Base-by-base conservation (phyloP, 148 eudicot genomes). In the Linanthus parryae region DNA sequence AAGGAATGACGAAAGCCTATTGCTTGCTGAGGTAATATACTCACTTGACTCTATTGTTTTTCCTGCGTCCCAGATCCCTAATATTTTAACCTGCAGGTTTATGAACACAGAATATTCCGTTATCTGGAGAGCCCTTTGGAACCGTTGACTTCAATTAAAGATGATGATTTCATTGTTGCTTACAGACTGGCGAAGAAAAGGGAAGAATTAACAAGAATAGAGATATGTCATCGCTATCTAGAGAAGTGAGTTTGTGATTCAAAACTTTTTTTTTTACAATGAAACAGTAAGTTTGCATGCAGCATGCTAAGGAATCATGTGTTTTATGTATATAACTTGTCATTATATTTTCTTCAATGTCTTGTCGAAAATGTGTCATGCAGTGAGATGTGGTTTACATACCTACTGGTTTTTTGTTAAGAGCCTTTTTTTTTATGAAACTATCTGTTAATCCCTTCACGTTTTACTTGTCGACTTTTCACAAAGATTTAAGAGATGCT, bases 81-180 rank as follows among this genome's bases (percentile, higher is more conserved):
- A 28, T 11, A 8, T 40, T 17, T 64, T 62, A 22, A 43, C 30
- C 59, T 64, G 33, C 77, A 92, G 99, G 96, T 88, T 44, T 82
- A 82, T 57, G 75, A 78, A 22, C 80, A 80, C 65, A 62, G 68
- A 44, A 72, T 88, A 52, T 84, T 61, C 49, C 79, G 76, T 33
- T 82, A 75, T 68, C 58, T 94, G 35, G 96, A 84, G 28, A 56
- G 21, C 47, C 79, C 89, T 50, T 44, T 68, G 65, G 92, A 94
- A 55, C 51, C 74, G 12, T 65, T 94, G 63, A 58, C 70, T 46
- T 61, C 85, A 14, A 80, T 94, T 40, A 88, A 80, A 70, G 99
- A 94, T 59, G 87, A 82, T 59, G 99, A 94, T 15, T 75, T 64
- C 46, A 82, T 94, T 67, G 95, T 94, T 48, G 99, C 96, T 12